Conservation (phyloP, 1,284 basidiomycete genomes). For the Laetiporus sulphureus region DNA sequence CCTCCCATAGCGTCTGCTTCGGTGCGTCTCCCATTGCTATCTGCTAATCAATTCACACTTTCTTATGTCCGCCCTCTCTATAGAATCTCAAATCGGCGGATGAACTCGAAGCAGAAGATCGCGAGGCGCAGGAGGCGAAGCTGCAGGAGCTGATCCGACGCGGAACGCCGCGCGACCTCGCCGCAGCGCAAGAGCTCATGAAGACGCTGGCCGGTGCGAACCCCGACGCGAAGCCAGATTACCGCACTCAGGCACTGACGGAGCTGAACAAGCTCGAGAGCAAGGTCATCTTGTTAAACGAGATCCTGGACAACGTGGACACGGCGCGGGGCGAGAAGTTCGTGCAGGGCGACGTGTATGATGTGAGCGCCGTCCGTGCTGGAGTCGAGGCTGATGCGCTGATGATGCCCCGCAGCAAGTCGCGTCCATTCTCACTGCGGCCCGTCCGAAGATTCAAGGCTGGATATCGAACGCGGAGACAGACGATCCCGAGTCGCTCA, state of each 20-base stretch:
- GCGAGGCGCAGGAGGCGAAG: conserved; percentile 94
- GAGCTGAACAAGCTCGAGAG: conserved; percentile 95
- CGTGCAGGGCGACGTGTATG: conserved; percentile 89
- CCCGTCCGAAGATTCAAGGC: conserved; percentile 93
- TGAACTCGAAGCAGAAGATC: conserved; percentile 94
- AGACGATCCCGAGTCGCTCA: conserved; percentile 82
- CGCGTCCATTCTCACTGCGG: conserved; percentile 73
- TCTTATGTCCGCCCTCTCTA: not conserved
- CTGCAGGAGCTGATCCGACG: conserved; percentile 96
- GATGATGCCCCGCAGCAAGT: conserved; percentile 76
- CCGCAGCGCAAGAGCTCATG: conserved; percentile 97
- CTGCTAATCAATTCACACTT: not conserved
- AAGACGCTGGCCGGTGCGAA: conserved; percentile 93
- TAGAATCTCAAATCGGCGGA: conserved; percentile 92
- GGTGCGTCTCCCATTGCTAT: conserved; percentile 24
- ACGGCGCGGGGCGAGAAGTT: conserved; percentile 62
- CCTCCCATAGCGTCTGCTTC: conserved; percentile 41
- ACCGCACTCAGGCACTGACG: conserved; percentile 80
- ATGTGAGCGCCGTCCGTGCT: conserved; percentile 44
- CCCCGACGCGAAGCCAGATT: conserved; percentile 91
- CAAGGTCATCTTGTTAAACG: conserved; percentile 91
- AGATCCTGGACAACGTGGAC: conserved; percentile 94
- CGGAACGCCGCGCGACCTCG: conserved; percentile 92
- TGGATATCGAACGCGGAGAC: conserved; percentile 94
- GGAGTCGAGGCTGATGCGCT: not conserved